Percentiles rank a stretch among this genome's conserved stretches.
Conservation (phyloP, 768 basidiomycete species). For the Suillus luteus region DNA sequence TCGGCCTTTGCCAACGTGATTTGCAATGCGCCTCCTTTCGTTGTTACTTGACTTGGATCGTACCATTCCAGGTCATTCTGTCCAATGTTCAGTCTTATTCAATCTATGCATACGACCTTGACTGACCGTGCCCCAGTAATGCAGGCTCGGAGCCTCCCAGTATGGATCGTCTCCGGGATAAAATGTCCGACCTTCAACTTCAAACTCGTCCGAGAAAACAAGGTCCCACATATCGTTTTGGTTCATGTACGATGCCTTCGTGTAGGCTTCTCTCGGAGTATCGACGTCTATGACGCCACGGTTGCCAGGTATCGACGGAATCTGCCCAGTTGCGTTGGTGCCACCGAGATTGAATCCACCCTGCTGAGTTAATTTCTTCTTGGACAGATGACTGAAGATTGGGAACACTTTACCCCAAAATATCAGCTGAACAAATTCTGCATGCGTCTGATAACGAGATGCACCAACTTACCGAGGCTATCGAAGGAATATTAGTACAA, state of each 20-base stretch:
- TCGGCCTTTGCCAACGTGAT: slow-evolving; percentile 50
- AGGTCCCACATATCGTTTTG: slow-evolving; percentile 43
- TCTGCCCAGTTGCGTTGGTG: slow-evolving; percentile 72
- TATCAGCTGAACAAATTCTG: neutral
- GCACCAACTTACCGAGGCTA: slow-evolving; percentile 17
- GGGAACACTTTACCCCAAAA: slow-evolving; percentile 43
- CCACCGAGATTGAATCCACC: slow-evolving; percentile 77
- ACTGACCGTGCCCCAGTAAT: slow-evolving; percentile 67
- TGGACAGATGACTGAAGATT: slow-evolving; percentile 46
- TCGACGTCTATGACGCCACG: slow-evolving; percentile 55
- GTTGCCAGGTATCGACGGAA: slow-evolving; percentile 42
- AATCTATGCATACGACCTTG: slow-evolving; percentile 3
- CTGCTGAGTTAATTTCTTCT: slow-evolving; percentile 40
- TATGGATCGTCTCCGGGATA: slow-evolving; percentile 71
- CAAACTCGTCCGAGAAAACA: slow-evolving; percentile 85
- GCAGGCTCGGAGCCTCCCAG: slow-evolving; percentile 55
- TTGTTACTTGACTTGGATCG: slow-evolving; percentile 54
- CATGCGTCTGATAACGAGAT: neutral
- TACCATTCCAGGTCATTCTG: slow-evolving; percentile 58
- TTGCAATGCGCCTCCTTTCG: slow-evolving; percentile 49
- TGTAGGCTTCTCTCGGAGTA: slow-evolving; percentile 50
- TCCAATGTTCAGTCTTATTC: neutral
- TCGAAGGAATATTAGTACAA: neutral
- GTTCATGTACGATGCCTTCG: slow-evolving; percentile 39
- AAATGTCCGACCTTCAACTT: slow-evolving; percentile 68